Base-by-base conservation (phyloP, 2,329 filamentous ascomycete species). In the Diplodia intermedia region DNA sequence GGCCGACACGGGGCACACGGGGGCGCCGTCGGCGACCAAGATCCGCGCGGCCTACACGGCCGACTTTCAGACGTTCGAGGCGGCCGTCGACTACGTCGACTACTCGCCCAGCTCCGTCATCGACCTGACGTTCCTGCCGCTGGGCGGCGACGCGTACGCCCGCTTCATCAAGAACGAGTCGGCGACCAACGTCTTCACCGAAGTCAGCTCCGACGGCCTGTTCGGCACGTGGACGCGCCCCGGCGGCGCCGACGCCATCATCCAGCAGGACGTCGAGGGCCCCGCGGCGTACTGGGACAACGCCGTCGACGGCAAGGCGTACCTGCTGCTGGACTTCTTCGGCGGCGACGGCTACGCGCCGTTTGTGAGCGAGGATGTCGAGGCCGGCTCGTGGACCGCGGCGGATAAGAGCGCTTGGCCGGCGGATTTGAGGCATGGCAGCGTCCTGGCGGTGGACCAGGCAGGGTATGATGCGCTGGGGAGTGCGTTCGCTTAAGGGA, bases 91-190 rank as follows among this genome's bases (percentile, higher is more conserved):
- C 7, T 85, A 85, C 71, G 82, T 86, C 73, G 80, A 85, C 73
- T 78, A 81, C 53, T 74, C 78, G 1, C 81, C 82, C 0, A 84
- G 80, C 62, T 79, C 83, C 68, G 79, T 85, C 63, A 87, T 86
- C 72, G 85, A 86, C 71, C 78, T 89, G n/a, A 85, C 87, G 71
- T 84, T 90, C 74, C 78, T 86, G 3, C 76, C 81, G 1, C 75
- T 85, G 1, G 80, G 81, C 15, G 71, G 71, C 40, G 76, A 76
- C 57, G 77, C 77, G n/a, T 87, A 83, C 62, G 78, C 84, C 6
- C 82, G 85, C 54, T 87, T 87, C 75, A 78, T 87, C 75, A 87
- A 87, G 71, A 84, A 87, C 74, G 85, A 87, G 72, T 79, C 81
- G 0, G 80, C 77, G 2, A 85, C 85, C 70, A 82, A 80, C 0